phyloP scores from a whole-genome alignment of 108 stramenopile genomes.

The Fragilariopsis cylindrus region DNA sequence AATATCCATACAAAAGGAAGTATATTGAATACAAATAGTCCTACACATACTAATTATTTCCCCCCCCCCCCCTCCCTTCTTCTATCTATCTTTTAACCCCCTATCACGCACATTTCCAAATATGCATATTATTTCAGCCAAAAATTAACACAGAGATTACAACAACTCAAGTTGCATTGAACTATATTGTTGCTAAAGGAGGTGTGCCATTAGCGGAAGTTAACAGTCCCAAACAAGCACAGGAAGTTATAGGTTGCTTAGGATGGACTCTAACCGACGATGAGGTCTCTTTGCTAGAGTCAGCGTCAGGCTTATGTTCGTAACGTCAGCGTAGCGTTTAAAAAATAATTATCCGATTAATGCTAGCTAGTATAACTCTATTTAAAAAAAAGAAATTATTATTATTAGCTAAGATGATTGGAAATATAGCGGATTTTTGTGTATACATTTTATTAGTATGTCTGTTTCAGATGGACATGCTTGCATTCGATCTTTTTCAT shows the following conservation, averaged over 20 bases:
- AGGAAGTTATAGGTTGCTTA: constrained; percentile 76
- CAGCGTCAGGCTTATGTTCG: constrained; percentile 54
- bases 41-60: neutral
- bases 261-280: constrained; percentile 82
- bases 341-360: neutral
- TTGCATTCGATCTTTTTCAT: constrained; percentile 34
- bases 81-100: neutral
- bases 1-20: neutral
- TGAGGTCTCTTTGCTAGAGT: constrained; percentile 79
- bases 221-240: constrained; percentile 63
- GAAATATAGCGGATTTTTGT: constrained; percentile 43
- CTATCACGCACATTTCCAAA: neutral
- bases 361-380: neutral
- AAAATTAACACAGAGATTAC: constrained; percentile 82
- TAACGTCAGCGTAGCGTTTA: neutral
- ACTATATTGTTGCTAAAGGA: constrained; percentile 86
- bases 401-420: constrained; percentile 15
- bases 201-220: constrained; percentile 80
- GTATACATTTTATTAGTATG: constrained; percentile 46
- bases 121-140: constrained; percentile 26
- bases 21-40: neutral
- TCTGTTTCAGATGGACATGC: constrained; percentile 49
- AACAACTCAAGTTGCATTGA: constrained; percentile 81
- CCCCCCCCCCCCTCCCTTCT: too few species aligned
- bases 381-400: neutral